These are phyloP conservation scores for Fonsecaea pedrosoi DNA, from an alignment of 2,329 filamentous ascomycete species.

Conservation along the genomic window DNA sequence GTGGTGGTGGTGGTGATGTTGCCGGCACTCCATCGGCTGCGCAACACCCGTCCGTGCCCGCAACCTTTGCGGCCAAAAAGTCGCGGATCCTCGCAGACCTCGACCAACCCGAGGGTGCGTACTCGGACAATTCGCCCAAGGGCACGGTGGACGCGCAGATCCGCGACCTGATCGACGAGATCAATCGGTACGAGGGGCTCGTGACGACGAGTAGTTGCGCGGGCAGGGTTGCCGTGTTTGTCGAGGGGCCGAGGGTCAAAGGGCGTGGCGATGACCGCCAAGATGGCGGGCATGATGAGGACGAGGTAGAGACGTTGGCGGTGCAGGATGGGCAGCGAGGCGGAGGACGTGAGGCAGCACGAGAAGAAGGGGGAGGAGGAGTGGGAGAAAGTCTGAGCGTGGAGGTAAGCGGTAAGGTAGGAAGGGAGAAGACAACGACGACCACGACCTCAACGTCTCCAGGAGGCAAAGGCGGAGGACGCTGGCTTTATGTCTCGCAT, in stretches of 20 bases:
- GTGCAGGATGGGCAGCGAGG: too few relatives aligned
- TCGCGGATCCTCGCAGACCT: constrained; percentile 74
- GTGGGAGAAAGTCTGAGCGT: not conserved
- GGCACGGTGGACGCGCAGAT: constrained; percentile 83
- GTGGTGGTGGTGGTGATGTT: too few relatives aligned
- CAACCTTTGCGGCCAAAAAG: constrained; percentile 68
- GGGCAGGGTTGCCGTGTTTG: constrained; percentile 83
- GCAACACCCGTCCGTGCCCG: constrained; percentile 27
- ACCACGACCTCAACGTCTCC: constrained; percentile 56
- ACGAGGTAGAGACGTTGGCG: not conserved
- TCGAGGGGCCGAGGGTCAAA: constrained; percentile 71
- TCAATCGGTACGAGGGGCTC: constrained; percentile 76
- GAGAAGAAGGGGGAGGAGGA: not conserved
- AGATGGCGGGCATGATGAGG: not conserved
- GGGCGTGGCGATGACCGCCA: constrained; percentile 10
- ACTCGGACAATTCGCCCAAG: constrained; percentile 86
- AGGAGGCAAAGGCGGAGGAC: constrained; percentile 84
- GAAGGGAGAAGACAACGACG: not conserved
- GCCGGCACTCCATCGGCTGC: not conserved
- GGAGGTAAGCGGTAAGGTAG: not conserved
- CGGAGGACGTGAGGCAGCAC: too few relatives aligned
- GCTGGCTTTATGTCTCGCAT: constrained; percentile 89
- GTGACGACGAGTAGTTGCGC: constrained; percentile 95
- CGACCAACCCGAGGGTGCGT: constrained; percentile 70
- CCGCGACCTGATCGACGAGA: constrained; percentile 71